Base-by-base conservation (phyloP, 805 yeast species). In the Priceomyces fermenticarens region DNA sequence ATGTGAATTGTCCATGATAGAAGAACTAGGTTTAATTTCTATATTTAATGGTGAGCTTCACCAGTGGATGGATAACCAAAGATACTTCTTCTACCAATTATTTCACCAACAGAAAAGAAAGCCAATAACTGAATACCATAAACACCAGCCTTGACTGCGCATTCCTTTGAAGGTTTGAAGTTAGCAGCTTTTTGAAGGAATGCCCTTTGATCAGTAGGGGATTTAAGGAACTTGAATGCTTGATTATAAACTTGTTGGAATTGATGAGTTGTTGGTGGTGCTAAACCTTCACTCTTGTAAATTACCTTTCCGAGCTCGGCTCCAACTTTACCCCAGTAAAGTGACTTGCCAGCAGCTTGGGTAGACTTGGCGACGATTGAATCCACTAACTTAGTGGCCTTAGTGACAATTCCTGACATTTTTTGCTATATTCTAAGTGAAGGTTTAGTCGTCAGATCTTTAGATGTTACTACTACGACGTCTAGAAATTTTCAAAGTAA, bases 51-150 rank as follows among this genome's bases (percentile, higher is more conserved):
- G 25, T 41, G 43, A 35, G 57, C 55, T 63, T 77, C 79, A 47
- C 80, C 81, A 53, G 67, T 75, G 12, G 75, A 58, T 59, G 87
- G 86, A 77, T 93, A 91, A 53, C 97, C 97, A 59, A 89, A 86
- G 46, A 93, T 55, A 58, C 86, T 81, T 76, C 98, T 85, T 77
- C 98, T 88, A 60, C 99, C 99, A 59, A 93, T 77, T 54, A 90
- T 81, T 77, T 93, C 99, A 63, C 99, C 99, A 35, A 91, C 75
- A 20, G 97, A 81, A 70, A 89, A 93, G 63, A 90, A 77, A 49
- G 97, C 99, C 51, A 87, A 73, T 41, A 91, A 70, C 72, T 93
- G 99, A 53, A 89, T 70, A 52, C 81, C 82, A 68, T 80, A 81
- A 36, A 90, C 83, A 54, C 84, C 83, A 63, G 77, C 85, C 68